Evolutionary conservation across 1,284 basidiomycete genomes (phyloP).

Genomic region (Cerrena zonata): DNA sequence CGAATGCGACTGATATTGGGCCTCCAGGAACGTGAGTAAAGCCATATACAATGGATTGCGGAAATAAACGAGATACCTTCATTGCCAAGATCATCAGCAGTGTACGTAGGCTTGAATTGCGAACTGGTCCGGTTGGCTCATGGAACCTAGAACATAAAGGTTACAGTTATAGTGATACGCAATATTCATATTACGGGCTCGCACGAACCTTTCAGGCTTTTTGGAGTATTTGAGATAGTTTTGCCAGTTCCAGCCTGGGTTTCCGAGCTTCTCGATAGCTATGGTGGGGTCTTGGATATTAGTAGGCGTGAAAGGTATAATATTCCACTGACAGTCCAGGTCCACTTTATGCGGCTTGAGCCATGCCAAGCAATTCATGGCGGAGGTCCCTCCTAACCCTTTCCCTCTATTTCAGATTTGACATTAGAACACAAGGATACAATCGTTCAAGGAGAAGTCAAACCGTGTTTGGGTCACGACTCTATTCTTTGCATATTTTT

Average conservation of each 20-base stretch:
- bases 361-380: background rate
- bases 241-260: conserved; percentile 24
- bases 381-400: background rate
- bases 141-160: background rate
- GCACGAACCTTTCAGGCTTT: conserved; percentile 15
- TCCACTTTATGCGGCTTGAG: background rate
- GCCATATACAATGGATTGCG: too few relatives aligned
- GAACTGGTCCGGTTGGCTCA: background rate
- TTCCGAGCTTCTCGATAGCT: conserved; percentile 16
- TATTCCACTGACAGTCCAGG: background rate
- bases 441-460: background rate
- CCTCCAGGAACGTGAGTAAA: too few relatives aligned
- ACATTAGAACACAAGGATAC: background rate
- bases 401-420: background rate
- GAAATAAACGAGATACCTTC: background rate
- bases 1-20: background rate
- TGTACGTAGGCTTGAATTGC: background rate
- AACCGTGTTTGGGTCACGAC: background rate
- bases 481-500: background rate
- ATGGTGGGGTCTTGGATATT: background rate
- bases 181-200: conserved; percentile 1
- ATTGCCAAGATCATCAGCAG: background rate
- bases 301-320: background rate
- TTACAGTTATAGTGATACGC: background rate
- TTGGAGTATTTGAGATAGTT: conserved; percentile 11